Evolutionary conservation across 257 asterid genomes (phyloP).

Genomic region (Petrea volubilis): DNA sequence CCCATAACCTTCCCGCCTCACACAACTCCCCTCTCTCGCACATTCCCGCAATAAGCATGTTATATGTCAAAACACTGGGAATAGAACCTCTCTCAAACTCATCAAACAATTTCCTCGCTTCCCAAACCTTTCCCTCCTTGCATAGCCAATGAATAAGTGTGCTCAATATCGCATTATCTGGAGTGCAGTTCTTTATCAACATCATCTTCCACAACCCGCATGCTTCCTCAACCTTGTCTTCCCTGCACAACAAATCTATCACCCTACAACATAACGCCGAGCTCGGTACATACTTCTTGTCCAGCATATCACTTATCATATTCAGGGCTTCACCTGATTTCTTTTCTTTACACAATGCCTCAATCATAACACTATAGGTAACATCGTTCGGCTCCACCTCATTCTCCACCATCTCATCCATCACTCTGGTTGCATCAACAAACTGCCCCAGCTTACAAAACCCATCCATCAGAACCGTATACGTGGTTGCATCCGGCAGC

Average conservation of each 20-base stretch:
- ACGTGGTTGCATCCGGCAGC: constrained; percentile 85
- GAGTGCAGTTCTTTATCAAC: constrained; percentile 76
- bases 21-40: constrained; percentile 77
- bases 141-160: constrained; percentile 85
- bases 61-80: constrained; percentile 80
- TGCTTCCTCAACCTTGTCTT: constrained; percentile 74
- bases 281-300: constrained; percentile 67
- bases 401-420: constrained; percentile 94
- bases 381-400: constrained; percentile 84
- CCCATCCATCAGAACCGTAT: constrained; percentile 91
- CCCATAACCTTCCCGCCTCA: constrained; percentile 96
- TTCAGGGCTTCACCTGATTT: constrained; percentile 78
- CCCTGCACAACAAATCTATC: constrained; percentile 73
- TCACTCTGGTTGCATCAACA: constrained; percentile 72
- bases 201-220: constrained; percentile 68
- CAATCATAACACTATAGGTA: constrained; percentile 80
- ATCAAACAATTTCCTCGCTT: constrained; percentile 77
- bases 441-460: constrained; percentile 66
- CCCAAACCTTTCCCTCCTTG: constrained; percentile 70
- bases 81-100: constrained; percentile 75
- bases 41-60: constrained; percentile 83
- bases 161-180: constrained; percentile 67
- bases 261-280: constrained; percentile 71
- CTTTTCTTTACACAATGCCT: constrained; percentile 75
- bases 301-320: constrained; percentile 81